phyloP scores from a whole-genome alignment of 1,139 yeast species.

The Geotrichum siamense region DNA sequence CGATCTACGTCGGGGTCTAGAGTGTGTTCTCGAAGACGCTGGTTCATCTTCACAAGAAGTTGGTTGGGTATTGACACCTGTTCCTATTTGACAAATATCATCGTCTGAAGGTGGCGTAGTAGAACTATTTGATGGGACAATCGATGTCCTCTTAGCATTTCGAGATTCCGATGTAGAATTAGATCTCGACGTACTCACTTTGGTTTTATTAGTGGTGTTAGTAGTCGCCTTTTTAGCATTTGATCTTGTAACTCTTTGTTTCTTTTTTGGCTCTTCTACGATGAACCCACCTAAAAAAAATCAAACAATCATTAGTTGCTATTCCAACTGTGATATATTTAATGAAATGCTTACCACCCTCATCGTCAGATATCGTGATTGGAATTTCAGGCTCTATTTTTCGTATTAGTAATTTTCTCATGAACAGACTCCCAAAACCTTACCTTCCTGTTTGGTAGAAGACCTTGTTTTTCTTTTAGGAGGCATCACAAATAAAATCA shows the following conservation, averaged over 20 bases:
- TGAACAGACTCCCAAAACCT: background rate
- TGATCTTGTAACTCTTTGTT: conserved; percentile 4
- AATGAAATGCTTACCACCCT: conserved; percentile 2
- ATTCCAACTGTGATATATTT: background rate
- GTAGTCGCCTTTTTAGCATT: background rate
- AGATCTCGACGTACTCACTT: background rate
- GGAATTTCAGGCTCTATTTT: conserved; percentile 7
- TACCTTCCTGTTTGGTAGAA: conserved; percentile 6
- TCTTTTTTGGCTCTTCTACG: conserved; percentile 9
- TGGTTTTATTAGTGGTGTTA: background rate
- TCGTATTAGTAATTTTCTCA: background rate
- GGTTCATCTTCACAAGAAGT: conserved; percentile 12
- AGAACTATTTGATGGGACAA: background rate
- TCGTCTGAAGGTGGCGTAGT: background rate
- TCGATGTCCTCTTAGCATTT: background rate
- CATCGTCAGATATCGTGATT: conserved; percentile 6
- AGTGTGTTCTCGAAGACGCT: conserved; percentile 4
- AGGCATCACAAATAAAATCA: conserved; percentile 9
- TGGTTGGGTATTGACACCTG: conserved; percentile 10
- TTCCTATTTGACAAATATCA: conserved; percentile 3
- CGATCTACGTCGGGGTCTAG: background rate
- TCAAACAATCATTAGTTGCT: background rate
- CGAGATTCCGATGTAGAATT: background rate
- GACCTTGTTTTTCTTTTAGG: conserved; percentile 15
- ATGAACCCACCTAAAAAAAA: conserved; percentile 10